phyloP scores from a whole-genome alignment of 2,329 filamentous ascomycete species.

The Verticillium nonalfalfae region DNA sequence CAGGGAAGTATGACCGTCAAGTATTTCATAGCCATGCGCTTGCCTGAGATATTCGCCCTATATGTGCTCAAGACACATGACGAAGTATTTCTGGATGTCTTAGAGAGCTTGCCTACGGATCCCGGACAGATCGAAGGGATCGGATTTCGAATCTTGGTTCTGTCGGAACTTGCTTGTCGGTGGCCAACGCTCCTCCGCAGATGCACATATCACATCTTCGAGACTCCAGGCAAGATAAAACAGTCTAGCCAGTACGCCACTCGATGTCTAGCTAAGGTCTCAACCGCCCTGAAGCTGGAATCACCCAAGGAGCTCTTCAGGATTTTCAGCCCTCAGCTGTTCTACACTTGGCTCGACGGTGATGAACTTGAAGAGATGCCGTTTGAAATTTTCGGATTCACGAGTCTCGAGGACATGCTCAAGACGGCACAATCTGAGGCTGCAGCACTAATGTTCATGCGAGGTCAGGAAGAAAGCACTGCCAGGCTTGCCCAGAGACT shows the following conservation, averaged over 20 bases:
- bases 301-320: constrained; percentile 68
- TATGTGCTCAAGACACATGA: constrained; percentile 83
- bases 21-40: constrained; percentile 61
- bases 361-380: constrained; percentile 68
- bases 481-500: constrained; percentile 54
- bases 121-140: constrained; percentile 72
- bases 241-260: constrained; percentile 63
- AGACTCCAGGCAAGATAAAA: constrained; percentile 70
- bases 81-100: constrained; percentile 74
- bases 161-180: constrained; percentile 69
- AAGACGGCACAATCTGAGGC: constrained; percentile 68
- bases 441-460: constrained; percentile 76
- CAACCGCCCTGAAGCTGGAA: constrained; percentile 56
- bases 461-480: constrained; percentile 60
- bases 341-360: constrained; percentile 82
- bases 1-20: constrained; percentile 65
- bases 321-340: constrained; percentile 79
- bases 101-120: constrained; percentile 72
- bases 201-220: constrained; percentile 91
- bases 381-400: constrained; percentile 78
- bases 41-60: constrained; percentile 71
- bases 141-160: constrained; percentile 69
- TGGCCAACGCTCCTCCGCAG: constrained; percentile 85
- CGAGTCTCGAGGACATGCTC: constrained; percentile 61
- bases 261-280: constrained; percentile 62